Percentiles rank a stretch among this genome's conserved stretches.
phyloP scores from a whole-genome alignment of 129 eudicot species.

The Solidago caesia region DNA sequence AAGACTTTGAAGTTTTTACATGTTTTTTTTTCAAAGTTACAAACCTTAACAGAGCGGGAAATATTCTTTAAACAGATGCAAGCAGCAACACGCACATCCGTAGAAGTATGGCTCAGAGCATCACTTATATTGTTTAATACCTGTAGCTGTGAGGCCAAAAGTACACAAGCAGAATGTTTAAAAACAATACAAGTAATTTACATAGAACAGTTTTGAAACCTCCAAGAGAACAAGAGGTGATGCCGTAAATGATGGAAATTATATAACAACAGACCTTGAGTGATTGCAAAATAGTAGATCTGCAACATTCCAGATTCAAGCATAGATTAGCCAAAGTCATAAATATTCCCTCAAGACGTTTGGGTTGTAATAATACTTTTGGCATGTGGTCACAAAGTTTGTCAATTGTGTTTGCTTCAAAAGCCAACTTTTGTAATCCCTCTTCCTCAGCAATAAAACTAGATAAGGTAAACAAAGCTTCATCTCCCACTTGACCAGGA shows the following conservation, averaged over 20 bases:
- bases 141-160: conserved; percentile 39
- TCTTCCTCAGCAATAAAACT: conserved; percentile 63
- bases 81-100: conserved; percentile 84
- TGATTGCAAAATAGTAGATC: conserved; percentile 54
- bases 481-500: conserved; percentile 95
- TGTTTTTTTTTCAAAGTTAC: conserved; percentile 5
- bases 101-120: conserved; percentile 61
- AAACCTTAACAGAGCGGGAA: conserved; percentile 96
- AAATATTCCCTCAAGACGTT: conserved; percentile 72
- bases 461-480: conserved; percentile 79
- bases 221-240: conserved; percentile 1
- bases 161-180: conserved; percentile 12
- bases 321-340: conserved; percentile 68
- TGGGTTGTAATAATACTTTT: conserved; percentile 47
- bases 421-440: conserved; percentile 73
- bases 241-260: background rate
- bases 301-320: conserved; percentile 79
- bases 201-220: conserved; percentile 19
- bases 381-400: conserved; percentile 57
- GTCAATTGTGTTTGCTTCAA: conserved; percentile 62
- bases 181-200: conserved; percentile 3
- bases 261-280: conserved; percentile 67
- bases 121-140: conserved; percentile 51
- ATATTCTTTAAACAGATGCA: conserved; percentile 75
- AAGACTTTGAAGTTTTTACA: background rate